A percentile compares a stretch with the other conserved stretches of the same genome.
These are phyloP conservation scores for Penicillium nordicum DNA, from an alignment of 2,329 filamentous ascomycete species.

Conservation along the genomic window DNA sequence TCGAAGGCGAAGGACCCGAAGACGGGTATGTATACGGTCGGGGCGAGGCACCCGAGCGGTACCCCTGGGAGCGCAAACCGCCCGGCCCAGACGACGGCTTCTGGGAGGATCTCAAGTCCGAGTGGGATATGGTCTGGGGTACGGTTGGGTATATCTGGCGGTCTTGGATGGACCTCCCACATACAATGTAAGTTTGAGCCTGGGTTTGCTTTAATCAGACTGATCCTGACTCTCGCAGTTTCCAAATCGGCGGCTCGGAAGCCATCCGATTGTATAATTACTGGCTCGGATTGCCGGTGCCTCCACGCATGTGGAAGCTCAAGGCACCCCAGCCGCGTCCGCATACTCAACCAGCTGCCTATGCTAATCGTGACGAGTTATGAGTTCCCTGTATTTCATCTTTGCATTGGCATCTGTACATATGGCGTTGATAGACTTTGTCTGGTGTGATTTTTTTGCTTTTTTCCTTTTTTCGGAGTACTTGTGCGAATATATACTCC, in stretches of 20 bases:
- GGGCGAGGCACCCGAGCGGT: slow-evolving; percentile 23
- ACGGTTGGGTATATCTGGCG: slow-evolving; percentile 64
- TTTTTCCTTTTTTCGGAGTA: not conserved
- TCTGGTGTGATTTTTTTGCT: not conserved
- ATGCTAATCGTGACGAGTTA: slow-evolving; percentile 39
- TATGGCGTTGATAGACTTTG: slow-evolving; percentile 17
- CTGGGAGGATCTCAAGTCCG: slow-evolving; percentile 59
- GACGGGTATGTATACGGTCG: slow-evolving; percentile 45
- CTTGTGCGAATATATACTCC: not conserved
- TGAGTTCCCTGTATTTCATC: slow-evolving; percentile 21
- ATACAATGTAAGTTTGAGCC: slow-evolving; percentile 61
- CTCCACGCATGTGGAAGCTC: slow-evolving; percentile 56
- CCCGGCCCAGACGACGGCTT: slow-evolving; percentile 44
- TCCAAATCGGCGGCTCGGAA: slow-evolving; percentile 54
- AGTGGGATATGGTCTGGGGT: slow-evolving; percentile 61
- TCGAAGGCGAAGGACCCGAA: slow-evolving; percentile 37
- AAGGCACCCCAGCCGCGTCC: slow-evolving; percentile 35
- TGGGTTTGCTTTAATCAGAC: not conserved
- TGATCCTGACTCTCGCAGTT: slow-evolving; percentile 34
- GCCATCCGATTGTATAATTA: slow-evolving; percentile 55
- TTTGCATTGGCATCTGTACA: slow-evolving; percentile 20
- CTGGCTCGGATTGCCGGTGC: slow-evolving; percentile 61
- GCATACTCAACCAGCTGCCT: not conserved
- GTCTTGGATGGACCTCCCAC: slow-evolving; percentile 68
- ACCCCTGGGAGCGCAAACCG: slow-evolving; percentile 33